phyloP scores from a whole-genome alignment of 331 rosid genomes.

The Erythrophleum ivorense region DNA sequence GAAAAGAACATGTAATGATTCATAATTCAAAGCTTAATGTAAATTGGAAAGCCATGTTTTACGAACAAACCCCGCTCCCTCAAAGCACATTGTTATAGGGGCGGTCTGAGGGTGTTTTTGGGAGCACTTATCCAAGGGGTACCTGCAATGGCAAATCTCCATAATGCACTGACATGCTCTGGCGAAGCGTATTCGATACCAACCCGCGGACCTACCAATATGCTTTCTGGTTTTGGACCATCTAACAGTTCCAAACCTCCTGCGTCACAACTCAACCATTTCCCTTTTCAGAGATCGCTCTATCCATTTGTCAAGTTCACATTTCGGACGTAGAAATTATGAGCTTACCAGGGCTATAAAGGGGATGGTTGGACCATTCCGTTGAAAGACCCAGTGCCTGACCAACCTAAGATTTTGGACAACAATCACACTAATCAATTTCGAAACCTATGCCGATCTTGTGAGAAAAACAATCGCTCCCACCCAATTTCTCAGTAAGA shows the following conservation, averaged over 20 bases:
- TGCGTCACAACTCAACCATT: slow-evolving; percentile 40
- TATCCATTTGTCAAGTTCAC: slow-evolving; percentile 31
- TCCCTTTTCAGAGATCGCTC: slow-evolving; percentile 7
- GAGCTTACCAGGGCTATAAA: slow-evolving; percentile 75
- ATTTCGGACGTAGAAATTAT: background rate
- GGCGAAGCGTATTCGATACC: slow-evolving; percentile 87
- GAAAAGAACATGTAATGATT: background rate
- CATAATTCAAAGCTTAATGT: background rate
- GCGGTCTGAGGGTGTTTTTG: slow-evolving; percentile 70
- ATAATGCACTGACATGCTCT: slow-evolving; percentile 76
- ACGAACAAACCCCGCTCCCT: background rate
- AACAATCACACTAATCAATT: slow-evolving; percentile 23
- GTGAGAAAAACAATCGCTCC: background rate
- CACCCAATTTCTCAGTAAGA: background rate
- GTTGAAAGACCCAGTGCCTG: slow-evolving; percentile 95
- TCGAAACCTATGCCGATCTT: slow-evolving; percentile 16
- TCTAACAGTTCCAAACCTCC: slow-evolving; percentile 90
- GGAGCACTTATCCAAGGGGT: slow-evolving; percentile 97
- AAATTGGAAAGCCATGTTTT: background rate
- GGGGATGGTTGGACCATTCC: slow-evolving; percentile 89
- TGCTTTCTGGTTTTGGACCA: slow-evolving; percentile 76
- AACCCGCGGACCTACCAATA: slow-evolving; percentile 86
- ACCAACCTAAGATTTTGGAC: slow-evolving; percentile 64
- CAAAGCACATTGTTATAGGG: slow-evolving; percentile 31
- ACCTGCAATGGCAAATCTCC: slow-evolving; percentile 95